A percentile compares a stretch with the other conserved stretches of the same genome.
These are phyloP conservation scores for Fragaria vesca DNA, from an alignment of 306 rosid genomes.

Conservation along the genomic window DNA sequence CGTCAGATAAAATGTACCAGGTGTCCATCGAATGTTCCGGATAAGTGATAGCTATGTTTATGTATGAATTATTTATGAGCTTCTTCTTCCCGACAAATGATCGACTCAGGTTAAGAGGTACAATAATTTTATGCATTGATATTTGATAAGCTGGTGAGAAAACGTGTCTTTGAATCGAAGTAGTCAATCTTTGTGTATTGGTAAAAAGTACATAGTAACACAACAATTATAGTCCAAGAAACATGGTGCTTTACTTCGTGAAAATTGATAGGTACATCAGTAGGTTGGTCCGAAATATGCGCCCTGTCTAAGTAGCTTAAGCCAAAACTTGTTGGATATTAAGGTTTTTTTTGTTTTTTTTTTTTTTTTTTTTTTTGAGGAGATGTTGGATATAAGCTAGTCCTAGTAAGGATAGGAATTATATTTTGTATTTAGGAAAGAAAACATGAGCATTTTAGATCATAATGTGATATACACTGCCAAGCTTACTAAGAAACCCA, in stretches of 20 bases:
- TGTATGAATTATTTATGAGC: neutral
- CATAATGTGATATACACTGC: slow-evolving; percentile 32
- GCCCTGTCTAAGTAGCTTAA: neutral
- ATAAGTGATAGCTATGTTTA: neutral
- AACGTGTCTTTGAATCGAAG: too few species aligned
- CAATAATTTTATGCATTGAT: too few species aligned
- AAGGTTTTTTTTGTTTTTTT: too few species aligned
- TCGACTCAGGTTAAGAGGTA: too few species aligned
- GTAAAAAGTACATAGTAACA: too few species aligned
- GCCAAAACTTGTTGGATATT: neutral
- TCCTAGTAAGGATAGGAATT: neutral
- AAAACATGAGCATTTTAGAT: neutral
- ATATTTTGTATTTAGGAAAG: neutral
- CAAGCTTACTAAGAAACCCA: slow-evolving; percentile 66
- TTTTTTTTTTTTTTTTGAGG: too few species aligned
- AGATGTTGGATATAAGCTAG: neutral
- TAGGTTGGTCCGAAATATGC: neutral
- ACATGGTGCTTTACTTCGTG: too few species aligned
- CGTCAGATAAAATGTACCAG: neutral
- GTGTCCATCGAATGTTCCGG: neutral
- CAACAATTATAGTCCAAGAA: too few species aligned
- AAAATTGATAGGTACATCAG: too few species aligned
- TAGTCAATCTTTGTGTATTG: too few species aligned
- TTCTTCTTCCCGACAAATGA: too few species aligned
- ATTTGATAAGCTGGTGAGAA: too few species aligned